Base-by-base conservation (phyloP, 2,329 filamentous ascomycete genomes). In the Domatiomyces catenatus region DNA sequence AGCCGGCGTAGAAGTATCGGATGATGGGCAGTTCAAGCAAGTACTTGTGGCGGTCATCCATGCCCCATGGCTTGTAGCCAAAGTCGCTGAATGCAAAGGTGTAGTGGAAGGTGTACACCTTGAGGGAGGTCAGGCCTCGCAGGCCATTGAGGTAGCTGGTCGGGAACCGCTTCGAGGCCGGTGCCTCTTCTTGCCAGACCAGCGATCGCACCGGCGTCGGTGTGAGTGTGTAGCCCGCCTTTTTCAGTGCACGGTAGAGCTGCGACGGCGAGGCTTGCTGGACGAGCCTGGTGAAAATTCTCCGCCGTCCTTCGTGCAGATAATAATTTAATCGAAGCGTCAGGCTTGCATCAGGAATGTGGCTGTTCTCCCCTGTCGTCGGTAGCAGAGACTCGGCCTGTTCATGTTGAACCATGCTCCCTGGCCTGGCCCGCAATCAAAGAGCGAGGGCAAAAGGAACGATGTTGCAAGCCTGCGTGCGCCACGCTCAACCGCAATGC, bases 41-140 rank as follows among this genome's bases (percentile, higher is more conserved):
- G 28, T 58, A 54, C 8, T 39, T 50, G 26, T 59, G 55, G 48
- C 53, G 54, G 12, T 55, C 53, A 48, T 67, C 63, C 12, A 68
- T 54, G 2, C 63, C 62, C 53, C 64, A 69, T 43, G 69, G 70
- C 36, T 65, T 60, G 8, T 63, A 61, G 17, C 61, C 64, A 47
- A 69, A 69, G 62, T 68, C 67, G 46, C 67, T 69, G 56, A 67
- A 71, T 3, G 67, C 68, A 45, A 59, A 52, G 22, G 52, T 52
- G 44, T 56, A 70, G 53, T 71, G 69, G 54, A 71, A 71, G 48
- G 70, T 71, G 59, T 70, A 70, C 49, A 71, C 68, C 28, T 70
- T 65, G 43, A 71, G 57, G 52, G 68, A 68, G 22, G 68, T 68
- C 65, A 69, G 69, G 50, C 69, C 69, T 52, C 69, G 64, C 44